phyloP scores from a whole-genome alignment of 1,284 basidiomycete species.

The Ustilago esculenta region DNA sequence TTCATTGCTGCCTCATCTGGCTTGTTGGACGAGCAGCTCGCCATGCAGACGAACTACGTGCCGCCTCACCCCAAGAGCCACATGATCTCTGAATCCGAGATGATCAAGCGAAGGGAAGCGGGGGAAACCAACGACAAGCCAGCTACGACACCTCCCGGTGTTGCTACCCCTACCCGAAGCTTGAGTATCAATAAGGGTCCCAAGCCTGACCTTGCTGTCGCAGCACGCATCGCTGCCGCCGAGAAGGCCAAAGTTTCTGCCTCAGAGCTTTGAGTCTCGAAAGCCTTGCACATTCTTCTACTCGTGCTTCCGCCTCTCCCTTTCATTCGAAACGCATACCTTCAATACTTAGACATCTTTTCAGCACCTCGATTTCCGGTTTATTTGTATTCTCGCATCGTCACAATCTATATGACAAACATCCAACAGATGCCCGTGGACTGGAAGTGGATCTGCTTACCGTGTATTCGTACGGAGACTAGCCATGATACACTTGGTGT shows the following conservation, averaged over 20 bases:
- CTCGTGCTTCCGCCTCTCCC: no score
- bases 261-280: slow-evolving; percentile 10
- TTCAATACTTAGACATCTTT: slow-evolving; percentile 7
- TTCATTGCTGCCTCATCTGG: slow-evolving; percentile 88
- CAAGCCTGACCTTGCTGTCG: slow-evolving; percentile 35
- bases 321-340: slow-evolving; percentile 5
- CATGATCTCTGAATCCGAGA: slow-evolving; percentile 60
- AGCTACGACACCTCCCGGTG: slow-evolving; percentile 50
- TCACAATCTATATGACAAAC: slow-evolving; percentile 14
- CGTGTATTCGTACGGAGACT: no score
- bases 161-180: slow-evolving; percentile 42
- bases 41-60: slow-evolving; percentile 73
- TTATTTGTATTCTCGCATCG: slow-evolving; percentile 29
- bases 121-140: slow-evolving; percentile 45
- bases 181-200: slow-evolving; percentile 33
- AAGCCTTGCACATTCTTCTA: neutral
- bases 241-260: slow-evolving; percentile 40
- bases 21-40: slow-evolving; percentile 78
- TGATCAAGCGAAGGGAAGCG: slow-evolving; percentile 42
- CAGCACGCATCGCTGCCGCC: slow-evolving; percentile 44
- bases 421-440: neutral
- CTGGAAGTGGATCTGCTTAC: no score
- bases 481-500: no score
- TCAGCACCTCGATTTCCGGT: slow-evolving; percentile 14
- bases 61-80: slow-evolving; percentile 70